phyloP scores from a whole-genome alignment of 2,329 filamentous ascomycete genomes.

The Myriosclerotinia curreyana region DNA sequence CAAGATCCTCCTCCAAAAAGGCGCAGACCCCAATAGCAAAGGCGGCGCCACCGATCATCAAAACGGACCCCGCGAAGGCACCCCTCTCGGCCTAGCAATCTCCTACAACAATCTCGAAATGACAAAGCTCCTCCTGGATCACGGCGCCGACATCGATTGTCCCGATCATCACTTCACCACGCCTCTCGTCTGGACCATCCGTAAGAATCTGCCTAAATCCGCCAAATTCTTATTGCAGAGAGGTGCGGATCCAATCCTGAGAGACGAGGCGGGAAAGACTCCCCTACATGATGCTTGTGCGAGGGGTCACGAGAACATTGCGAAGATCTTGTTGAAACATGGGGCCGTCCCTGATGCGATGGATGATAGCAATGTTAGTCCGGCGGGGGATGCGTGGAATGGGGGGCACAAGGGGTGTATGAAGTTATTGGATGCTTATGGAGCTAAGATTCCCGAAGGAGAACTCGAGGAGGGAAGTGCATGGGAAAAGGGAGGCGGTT shows the following conservation, averaged over 20 bases:
- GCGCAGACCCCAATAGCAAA: constrained; percentile 19
- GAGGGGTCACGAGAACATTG: constrained; percentile 13
- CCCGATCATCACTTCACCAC: constrained; percentile 20
- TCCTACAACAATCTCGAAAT: constrained; percentile 21
- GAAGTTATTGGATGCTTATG: constrained; percentile 11
- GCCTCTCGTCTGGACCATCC: constrained; percentile 18
- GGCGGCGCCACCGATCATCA: constrained; percentile 13
- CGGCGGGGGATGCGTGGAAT: constrained; percentile 5
- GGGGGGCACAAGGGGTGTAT: constrained; percentile 6
- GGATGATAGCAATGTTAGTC: constrained; percentile 14
- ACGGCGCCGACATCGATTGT: constrained; percentile 17
- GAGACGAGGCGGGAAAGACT: constrained; percentile 19
- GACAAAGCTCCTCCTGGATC: constrained; percentile 17
- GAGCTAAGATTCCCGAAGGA: not conserved
- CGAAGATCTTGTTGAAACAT: constrained; percentile 16
- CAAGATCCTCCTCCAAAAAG: constrained; percentile 17
- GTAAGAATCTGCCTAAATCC: constrained; percentile 14
- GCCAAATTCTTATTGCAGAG: constrained; percentile 27
- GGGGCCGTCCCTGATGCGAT: constrained; percentile 10
- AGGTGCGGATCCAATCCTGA: constrained; percentile 17
- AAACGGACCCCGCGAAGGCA: constrained; percentile 18
- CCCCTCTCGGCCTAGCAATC: constrained; percentile 16
- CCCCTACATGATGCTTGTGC: constrained; percentile 20
- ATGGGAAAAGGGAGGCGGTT: constrained; percentile 4
- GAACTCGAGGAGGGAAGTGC: constrained; percentile 6